phyloP scores from a whole-genome alignment of 2,329 filamentous ascomycete species.

The Colletotrichum acutatum region DNA sequence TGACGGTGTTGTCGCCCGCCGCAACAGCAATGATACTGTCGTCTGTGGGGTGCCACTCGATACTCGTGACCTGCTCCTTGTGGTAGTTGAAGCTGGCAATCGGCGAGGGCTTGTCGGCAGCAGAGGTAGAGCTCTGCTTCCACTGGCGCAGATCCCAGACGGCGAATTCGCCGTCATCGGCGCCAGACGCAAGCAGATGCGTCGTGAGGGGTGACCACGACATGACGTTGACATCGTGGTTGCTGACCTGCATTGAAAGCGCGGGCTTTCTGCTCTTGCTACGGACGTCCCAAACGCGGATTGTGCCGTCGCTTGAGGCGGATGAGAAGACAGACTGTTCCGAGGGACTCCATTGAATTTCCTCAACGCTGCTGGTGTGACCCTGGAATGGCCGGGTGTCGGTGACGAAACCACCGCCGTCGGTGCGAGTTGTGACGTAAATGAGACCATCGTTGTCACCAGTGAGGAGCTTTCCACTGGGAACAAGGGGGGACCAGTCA shows the following conservation, averaged over 20 bases:
- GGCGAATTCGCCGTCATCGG: constrained; percentile 92
- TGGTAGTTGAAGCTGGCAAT: constrained; percentile 97
- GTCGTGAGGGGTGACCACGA: constrained; percentile 92
- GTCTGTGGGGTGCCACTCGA: constrained; percentile 98
- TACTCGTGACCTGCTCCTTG: constrained; percentile 93
- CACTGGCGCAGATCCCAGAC: constrained; percentile 97
- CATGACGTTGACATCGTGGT: constrained; percentile 93
- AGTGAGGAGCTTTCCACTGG: constrained; percentile 86
- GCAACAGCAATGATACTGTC: constrained; percentile 95
- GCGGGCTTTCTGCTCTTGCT: constrained; percentile 91
- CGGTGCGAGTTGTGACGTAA: constrained; percentile 86
- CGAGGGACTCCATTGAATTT: constrained; percentile 95
- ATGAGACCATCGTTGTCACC: constrained; percentile 93
- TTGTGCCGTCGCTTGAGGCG: constrained; percentile 90
- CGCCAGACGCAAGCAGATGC: constrained; percentile 90
- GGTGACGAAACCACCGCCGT: constrained; percentile 89
- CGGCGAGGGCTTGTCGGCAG: constrained; percentile 71
- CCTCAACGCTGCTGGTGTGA: constrained; percentile 88
- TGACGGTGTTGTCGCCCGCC: constrained; percentile 92
- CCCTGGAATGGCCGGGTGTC: constrained; percentile 86
- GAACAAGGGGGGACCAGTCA: constrained; percentile 91
- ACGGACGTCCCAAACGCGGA: constrained; percentile 95
- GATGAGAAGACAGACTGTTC: constrained; percentile 96
- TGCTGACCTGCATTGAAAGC: constrained; percentile 84
- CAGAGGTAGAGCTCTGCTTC: constrained; percentile 72